These are phyloP conservation scores for Candida orba DNA, from an alignment of 805 yeast species.

Conservation along the genomic window DNA sequence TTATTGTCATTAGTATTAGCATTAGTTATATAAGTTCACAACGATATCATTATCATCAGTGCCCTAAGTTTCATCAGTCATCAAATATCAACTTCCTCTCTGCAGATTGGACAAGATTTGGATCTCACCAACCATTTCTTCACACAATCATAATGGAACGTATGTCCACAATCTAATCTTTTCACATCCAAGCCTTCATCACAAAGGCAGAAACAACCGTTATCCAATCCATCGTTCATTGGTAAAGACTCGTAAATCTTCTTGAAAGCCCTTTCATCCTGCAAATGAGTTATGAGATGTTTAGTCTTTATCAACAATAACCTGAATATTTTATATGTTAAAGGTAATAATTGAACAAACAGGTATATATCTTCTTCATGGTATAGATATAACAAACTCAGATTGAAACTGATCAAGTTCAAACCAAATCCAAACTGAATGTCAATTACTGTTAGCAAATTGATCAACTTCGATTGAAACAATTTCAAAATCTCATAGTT, in stretches of 20 bases:
- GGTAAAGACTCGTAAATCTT: not conserved
- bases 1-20: no score
- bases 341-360: slow-evolving; percentile 14
- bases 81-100: slow-evolving; percentile 1
- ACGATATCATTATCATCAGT: no score
- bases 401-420: slow-evolving; percentile 1
- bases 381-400: slow-evolving; percentile 1
- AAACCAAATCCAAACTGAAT: slow-evolving; percentile 1
- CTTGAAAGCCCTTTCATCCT: not conserved
- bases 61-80: no score
- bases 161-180: slow-evolving; percentile 12
- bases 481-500: slow-evolving; percentile 3
- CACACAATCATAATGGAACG: slow-evolving; percentile 19
- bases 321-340: slow-evolving; percentile 17
- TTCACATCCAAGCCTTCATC: not conserved
- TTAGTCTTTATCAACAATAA: slow-evolving; percentile 14
- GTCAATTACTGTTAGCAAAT: not conserved
- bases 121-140: slow-evolving; percentile 20
- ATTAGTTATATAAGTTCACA: no score
- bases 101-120: slow-evolving; percentile 19
- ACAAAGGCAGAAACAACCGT: not conserved
- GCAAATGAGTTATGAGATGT: slow-evolving; percentile 7
- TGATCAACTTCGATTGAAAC: slow-evolving; percentile 1
- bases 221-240: not conserved
- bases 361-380: slow-evolving; percentile 3